These are phyloP conservation scores for Puccinia novopanici DNA, from an alignment of 1,284 basidiomycete species.

Conservation along the genomic window DNA sequence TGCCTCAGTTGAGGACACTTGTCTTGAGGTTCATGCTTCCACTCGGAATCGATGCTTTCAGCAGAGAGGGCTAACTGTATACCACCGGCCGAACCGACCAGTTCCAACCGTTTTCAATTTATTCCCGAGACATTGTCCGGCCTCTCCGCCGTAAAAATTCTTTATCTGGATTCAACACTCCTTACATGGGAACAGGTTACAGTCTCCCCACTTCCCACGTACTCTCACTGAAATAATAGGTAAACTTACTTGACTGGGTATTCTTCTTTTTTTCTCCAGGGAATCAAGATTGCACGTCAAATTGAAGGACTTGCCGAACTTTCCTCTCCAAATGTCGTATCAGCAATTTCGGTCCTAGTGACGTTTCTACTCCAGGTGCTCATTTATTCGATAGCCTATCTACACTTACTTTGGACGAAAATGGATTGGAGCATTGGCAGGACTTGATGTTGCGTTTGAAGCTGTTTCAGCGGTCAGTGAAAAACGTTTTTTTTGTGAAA, in stretches of 20 bases:
- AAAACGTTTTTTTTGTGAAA: not conserved
- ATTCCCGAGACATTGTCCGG: conserved; percentile 9
- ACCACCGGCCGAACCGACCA: not conserved
- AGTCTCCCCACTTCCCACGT: not conserved
- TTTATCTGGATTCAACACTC: conserved; percentile 16
- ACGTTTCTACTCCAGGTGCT: not conserved
- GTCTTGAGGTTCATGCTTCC: conserved; percentile 10
- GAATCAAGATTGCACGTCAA: conserved; percentile 3
- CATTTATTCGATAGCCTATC: not conserved
- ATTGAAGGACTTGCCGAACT: not conserved
- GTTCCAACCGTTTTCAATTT: too few species aligned
- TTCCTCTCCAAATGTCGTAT: conserved; percentile 10
- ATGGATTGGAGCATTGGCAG: conserved; percentile 11
- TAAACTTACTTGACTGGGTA: not conserved
- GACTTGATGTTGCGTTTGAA: conserved; percentile 8
- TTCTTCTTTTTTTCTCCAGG: not conserved
- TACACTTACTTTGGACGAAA: conserved; percentile 17
- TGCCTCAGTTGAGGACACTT: conserved; percentile 20
- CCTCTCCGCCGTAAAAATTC: not conserved
- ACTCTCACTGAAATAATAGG: not conserved
- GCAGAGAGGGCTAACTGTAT: not conserved
- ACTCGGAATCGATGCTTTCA: not conserved
- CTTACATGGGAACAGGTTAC: conserved; percentile 21
- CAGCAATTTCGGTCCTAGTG: not conserved
- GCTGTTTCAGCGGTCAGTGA: conserved; percentile 9